Evolutionary conservation across 768 basidiomycete species (phyloP).

Genomic region (Lentinula guzmanii): DNA sequence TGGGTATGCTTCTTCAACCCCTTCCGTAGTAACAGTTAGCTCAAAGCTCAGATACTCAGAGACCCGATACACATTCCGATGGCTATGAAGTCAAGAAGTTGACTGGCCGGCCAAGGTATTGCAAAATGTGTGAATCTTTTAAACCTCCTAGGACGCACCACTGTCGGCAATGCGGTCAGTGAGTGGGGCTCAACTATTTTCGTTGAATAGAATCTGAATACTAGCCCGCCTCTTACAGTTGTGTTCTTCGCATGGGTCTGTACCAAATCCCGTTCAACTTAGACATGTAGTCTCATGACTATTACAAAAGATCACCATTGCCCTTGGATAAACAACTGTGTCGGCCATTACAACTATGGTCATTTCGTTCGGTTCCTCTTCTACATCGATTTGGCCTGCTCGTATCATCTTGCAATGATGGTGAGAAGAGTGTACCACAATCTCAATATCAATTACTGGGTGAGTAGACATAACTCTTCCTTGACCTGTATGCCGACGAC

Average conservation of each 20-base stretch:
- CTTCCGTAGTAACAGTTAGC: background rate
- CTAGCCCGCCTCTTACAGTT: conserved; percentile 32
- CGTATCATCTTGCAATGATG: conserved; percentile 84
- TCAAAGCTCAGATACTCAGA: conserved; percentile 34
- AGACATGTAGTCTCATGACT: background rate
- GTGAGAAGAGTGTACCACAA: conserved; percentile 52
- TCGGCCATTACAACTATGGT: conserved; percentile 88
- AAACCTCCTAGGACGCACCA: conserved; percentile 93
- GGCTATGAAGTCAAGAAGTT: conserved; percentile 89
- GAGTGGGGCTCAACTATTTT: conserved; percentile 18
- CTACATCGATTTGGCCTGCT: conserved; percentile 86
- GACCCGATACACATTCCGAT: conserved; percentile 66
- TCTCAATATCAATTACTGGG: conserved; percentile 44
- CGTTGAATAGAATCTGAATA: conserved; percentile 6
- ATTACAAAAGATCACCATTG: conserved; percentile 71
- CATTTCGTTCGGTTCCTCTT: conserved; percentile 89
- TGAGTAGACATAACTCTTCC: conserved; percentile 20
- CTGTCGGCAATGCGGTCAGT: conserved; percentile 83
- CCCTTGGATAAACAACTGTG: conserved; percentile 92
- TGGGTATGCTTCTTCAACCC: conserved; percentile 52
- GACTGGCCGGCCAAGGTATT: conserved; percentile 78
- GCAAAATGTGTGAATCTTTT: conserved; percentile 77
- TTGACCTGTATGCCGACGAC: background rate
- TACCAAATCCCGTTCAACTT: conserved; percentile 13
- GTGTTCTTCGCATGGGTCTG: conserved; percentile 84